Evolutionary conservation across 257 asterid genomes (phyloP).

Genomic region (Nicotiana sylvestris): DNA sequence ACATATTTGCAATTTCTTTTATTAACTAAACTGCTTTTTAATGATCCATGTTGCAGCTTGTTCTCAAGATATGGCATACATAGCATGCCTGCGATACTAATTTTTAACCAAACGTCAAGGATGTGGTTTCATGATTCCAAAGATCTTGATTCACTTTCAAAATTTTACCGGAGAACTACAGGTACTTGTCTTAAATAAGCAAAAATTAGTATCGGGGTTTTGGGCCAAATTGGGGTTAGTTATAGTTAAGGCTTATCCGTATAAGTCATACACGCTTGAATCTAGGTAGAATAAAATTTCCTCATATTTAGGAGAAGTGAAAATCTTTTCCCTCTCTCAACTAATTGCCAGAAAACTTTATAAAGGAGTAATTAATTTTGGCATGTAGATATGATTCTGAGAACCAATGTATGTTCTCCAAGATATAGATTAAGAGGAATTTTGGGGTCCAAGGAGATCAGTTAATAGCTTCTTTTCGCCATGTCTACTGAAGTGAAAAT

Average conservation of each 20-base stretch:
- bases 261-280: too few species aligned
- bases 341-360: too few species aligned
- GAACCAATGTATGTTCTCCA: too few species aligned
- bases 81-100: slow-evolving; percentile 58
- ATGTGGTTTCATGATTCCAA: slow-evolving; percentile 46
- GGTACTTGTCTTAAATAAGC: slow-evolving; percentile 31
- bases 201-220: too few species aligned
- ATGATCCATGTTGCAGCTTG: slow-evolving; percentile 40
- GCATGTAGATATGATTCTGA: too few species aligned
- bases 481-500: background rate
- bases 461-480: background rate
- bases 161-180: slow-evolving; percentile 54
- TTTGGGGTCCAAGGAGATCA: too few species aligned
- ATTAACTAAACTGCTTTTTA: slow-evolving; percentile 13
- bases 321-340: too few species aligned
- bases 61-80: slow-evolving; percentile 69
- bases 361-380: too few species aligned
- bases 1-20: background rate
- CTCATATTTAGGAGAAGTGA: too few species aligned
- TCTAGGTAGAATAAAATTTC: too few species aligned
- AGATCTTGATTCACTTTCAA: slow-evolving; percentile 45
- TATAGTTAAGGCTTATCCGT: background rate
- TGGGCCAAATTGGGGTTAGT: background rate
- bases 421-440: too few species aligned
- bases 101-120: slow-evolving; percentile 38